phyloP scores from a whole-genome alignment of 2,329 filamentous ascomycete genomes.

The Colletotrichum siamense region DNA sequence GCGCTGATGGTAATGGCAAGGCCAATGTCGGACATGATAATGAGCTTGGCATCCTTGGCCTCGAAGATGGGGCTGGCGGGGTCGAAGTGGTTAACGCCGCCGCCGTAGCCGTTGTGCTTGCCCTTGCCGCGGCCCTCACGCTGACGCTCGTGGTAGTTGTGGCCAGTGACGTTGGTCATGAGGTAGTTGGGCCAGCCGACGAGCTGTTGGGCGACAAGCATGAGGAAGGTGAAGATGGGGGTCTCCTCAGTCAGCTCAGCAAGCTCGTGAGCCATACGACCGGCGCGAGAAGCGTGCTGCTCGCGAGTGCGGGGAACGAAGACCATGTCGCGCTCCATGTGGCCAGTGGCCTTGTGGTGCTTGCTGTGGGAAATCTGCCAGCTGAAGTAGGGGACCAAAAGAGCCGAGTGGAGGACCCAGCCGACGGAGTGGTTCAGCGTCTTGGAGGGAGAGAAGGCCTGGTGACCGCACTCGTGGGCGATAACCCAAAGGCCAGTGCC shows the following conservation, averaged over 20 bases:
- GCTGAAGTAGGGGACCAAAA: constrained; percentile 96
- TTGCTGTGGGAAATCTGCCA: constrained; percentile 99
- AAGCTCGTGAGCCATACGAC: constrained; percentile 80
- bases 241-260: constrained; percentile 94
- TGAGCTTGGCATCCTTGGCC: constrained; percentile 86
- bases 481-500: constrained; percentile 95
- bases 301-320: constrained; percentile 94
- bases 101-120: constrained; percentile 82
- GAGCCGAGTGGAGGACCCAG: constrained; percentile 86
- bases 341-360: constrained; percentile 98
- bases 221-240: constrained; percentile 77
- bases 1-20: constrained; percentile 65
- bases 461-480: constrained; percentile 97
- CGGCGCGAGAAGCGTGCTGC: constrained; percentile 76
- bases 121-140: constrained; percentile 91
- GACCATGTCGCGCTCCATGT: constrained; percentile 99
- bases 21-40: constrained; percentile 86
- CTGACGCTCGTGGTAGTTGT: constrained; percentile 93
- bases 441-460: constrained; percentile 94
- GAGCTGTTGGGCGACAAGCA: constrained; percentile 85
- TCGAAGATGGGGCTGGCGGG: constrained; percentile 90
- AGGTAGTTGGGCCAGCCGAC: constrained; percentile 95
- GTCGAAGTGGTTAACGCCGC: constrained; percentile 94
- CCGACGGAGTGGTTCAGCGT: constrained; percentile 89
- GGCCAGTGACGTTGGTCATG: constrained; percentile 89